Conservation (phyloP, 192 early-diverging fungal genomes). For the Coemansia sp. region DNA sequence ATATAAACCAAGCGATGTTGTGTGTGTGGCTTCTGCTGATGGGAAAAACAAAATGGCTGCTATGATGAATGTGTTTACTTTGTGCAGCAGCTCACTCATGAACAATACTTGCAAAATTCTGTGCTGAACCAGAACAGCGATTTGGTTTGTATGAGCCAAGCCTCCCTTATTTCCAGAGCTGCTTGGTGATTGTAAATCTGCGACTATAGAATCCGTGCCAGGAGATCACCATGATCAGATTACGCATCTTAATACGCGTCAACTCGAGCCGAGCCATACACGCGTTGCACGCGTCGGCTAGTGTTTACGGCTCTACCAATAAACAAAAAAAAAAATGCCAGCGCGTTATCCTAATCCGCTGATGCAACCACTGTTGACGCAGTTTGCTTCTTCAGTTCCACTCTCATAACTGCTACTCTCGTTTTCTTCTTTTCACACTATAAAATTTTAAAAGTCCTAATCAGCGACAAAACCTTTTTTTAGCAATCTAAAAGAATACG, state of each 20-base stretch:
- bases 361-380: neutral
- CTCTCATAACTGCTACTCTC: neutral
- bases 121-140: neutral
- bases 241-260: neutral
- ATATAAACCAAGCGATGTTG: neutral
- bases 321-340: neutral
- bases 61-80: neutral
- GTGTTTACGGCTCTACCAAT: neutral
- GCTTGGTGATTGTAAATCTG: too few species aligned
- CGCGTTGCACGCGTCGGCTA: constrained; percentile 3
- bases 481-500: constrained; percentile 3
- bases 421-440: neutral
- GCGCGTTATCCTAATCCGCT: neutral
- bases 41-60: neutral
- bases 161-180: neutral
- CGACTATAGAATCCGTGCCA: neutral
- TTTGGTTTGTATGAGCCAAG: neutral
- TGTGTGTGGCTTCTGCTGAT: neutral
- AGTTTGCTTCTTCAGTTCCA: neutral
- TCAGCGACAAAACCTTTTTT: neutral
- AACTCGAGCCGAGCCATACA: constrained; percentile 9
- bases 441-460: neutral
- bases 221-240: neutral
- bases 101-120: neutral
- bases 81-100: neutral